Evolutionary conservation across 495 filamentous ascomycete species (phyloP).

Genomic region (Hamigera avellanea): DNA sequence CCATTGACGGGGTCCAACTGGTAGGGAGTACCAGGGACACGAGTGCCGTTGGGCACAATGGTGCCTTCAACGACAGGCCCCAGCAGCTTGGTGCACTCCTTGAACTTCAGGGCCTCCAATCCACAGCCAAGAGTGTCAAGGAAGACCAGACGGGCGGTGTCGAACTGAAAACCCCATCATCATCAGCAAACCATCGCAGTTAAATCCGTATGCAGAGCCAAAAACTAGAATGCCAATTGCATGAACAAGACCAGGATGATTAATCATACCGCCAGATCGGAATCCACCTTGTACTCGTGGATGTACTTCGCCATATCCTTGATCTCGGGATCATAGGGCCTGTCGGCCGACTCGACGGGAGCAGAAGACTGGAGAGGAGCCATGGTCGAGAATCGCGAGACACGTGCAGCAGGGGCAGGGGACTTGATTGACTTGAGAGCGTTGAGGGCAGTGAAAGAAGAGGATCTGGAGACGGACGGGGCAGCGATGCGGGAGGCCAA

Average conservation of each 20-base stretch:
- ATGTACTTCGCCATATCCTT: conserved; percentile 90
- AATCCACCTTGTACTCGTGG: conserved; percentile 80
- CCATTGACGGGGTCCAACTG: conserved; percentile 90
- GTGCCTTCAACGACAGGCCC: conserved; percentile 91
- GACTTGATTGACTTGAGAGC: conserved; percentile 8
- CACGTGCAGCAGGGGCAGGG: neutral
- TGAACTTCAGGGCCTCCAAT: conserved; percentile 88
- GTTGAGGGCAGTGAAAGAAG: conserved; percentile 10
- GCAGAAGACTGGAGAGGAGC: conserved; percentile 29
- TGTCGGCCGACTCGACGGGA: conserved; percentile 21
- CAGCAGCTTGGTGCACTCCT: conserved; percentile 87
- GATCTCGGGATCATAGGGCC: conserved; percentile 80
- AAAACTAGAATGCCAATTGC: no score
- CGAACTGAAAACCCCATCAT: conserved; percentile 47
- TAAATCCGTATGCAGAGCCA: no score
- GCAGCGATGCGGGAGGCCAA: conserved; percentile 25
- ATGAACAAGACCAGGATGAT: no score
- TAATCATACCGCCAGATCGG: conserved; percentile 74
- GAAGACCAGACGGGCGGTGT: conserved; percentile 82
- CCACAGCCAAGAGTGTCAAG: conserved; percentile 96
- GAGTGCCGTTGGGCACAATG: conserved; percentile 83
- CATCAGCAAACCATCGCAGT: no score
- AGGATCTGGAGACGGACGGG: conserved; percentile 22
- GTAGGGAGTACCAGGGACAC: conserved; percentile 85
- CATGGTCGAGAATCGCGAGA: conserved; percentile 36